Base-by-base conservation (phyloP, 306 rosid species). In the Medicago ruthenica region DNA sequence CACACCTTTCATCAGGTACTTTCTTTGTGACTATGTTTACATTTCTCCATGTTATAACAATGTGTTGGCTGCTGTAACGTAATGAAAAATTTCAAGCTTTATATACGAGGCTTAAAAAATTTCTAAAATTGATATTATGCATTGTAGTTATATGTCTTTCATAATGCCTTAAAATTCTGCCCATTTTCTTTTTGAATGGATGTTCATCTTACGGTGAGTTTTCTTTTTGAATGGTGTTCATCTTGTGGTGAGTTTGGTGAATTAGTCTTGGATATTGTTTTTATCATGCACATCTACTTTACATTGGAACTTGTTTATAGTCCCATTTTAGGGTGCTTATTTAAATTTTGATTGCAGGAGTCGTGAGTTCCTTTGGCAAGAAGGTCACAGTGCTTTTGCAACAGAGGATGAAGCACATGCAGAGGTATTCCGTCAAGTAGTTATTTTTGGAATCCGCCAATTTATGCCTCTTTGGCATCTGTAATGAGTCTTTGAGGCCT, bases 341-440 rank as follows among this genome's bases (percentile, higher is more conserved):
- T 18, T 65, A 48, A 72, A 59, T 69, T 68, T 45, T 72, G 31
- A 69, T 73, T 84, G 76, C 82, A 95, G 98, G 97, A 95, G 97
- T 75, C 97, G 97, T 17, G 99, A 95, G 84, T 95, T 92, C 80
- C 99, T 95, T 83, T 95, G 99, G 99, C 99, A 95, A 83, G 99
- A 95, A 89, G 99, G 99, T 62, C 99, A 95, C 72, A 90, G 97
- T 66, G 99, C 99, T 75, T 92, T 95, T 87, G 97, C 97, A 16
- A 85, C 97, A 31, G 84, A 95, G 82, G 90, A 70, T 21, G 99
- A 95, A 77, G 99, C 99, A 34, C 96, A 90, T 84, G 77, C 82
- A 17, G 97, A 95, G 97, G 97, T 95, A 77, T 70, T 22, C n/a
- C 12, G 9, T 50, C 67, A 79, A 73, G 62, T 51, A 42, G 42